These are phyloP conservation scores for Metrosideros polymorpha DNA, from an alignment of 441 rosid species.

Conservation along the genomic window DNA sequence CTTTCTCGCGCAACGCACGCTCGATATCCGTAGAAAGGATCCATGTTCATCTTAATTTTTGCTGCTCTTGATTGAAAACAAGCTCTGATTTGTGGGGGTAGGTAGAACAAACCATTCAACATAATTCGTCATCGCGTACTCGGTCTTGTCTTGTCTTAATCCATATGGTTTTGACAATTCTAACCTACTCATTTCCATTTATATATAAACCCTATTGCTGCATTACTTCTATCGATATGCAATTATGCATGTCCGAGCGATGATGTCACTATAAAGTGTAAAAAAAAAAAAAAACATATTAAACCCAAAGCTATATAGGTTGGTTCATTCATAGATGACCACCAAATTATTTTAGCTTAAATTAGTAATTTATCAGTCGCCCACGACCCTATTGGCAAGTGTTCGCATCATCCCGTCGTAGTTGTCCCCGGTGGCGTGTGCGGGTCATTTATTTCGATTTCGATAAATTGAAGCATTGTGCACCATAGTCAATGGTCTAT, in stretches of 20 bases:
- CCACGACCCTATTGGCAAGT: not conserved
- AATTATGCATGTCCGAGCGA: not conserved
- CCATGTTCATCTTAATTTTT: not conserved
- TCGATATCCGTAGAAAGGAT: too few relatives aligned
- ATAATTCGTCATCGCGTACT: not conserved
- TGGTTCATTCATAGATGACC: not conserved
- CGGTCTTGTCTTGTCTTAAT: not conserved
- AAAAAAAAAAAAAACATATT: too few relatives aligned
- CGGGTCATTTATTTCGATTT: not conserved
- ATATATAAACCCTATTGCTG: not conserved
- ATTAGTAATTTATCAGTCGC: not conserved
- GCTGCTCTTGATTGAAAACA: not conserved
- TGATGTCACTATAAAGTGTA: not conserved
- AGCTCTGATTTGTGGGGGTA: not conserved
- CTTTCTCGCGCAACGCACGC: not conserved
- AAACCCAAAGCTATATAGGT: not conserved
- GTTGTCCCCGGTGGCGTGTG: not conserved
- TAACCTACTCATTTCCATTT: not conserved
- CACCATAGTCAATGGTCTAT: not conserved
- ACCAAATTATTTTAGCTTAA: not conserved
- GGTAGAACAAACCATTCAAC: not conserved
- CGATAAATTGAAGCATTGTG: not conserved
- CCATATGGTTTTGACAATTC: not conserved
- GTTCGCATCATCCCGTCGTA: not conserved
- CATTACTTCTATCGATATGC: not conserved